Base-by-base conservation (phyloP, 176 grass and related monocot species). In the Musa beccarii region DNA sequence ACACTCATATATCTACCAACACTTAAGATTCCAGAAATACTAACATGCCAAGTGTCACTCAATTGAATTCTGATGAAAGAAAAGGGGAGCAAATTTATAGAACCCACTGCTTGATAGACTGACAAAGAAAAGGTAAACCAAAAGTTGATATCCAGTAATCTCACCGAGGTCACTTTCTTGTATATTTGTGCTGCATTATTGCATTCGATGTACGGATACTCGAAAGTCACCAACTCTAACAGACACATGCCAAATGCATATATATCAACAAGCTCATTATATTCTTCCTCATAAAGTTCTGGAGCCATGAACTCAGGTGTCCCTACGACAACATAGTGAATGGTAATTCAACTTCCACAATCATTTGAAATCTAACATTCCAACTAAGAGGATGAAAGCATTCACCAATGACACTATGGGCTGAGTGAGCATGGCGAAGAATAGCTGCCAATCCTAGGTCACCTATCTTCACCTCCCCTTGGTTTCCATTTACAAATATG, bases 291-390 rank as follows among this genome's bases (percentile, higher is more conserved):
- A 17, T 92, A 92, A 25, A 92, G 90, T 55, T 92, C 90, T 2
- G 90, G 90, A 75, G 90, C 90, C 90, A 92, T 92, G 71, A 92
- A 92, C 81, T 92, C 90, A 0, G 90, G 90, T 73, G 90, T 89
- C 54, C 90, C 90, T 92, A 74, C 56, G 25, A 78, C 53, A 55
- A 69, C 24, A 78, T 10, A 66, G 43, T 3, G 19, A 64, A 63
- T 15, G 68, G 54, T 69, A 86, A 26, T 10, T 28, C 8, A 69
- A 43, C 51, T 22, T 59, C 50, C 2, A 49, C 34, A 49, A 17
- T 2, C 66, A 16, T 49, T 19, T 19, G 11, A 50, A 81, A 25
- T 2, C 8, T 64, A 62, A 74, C 55, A 66, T 26, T 49, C 16
- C 15, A 76, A 51, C n/a, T 23, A 15, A 63, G 52, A 23, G 43